Percentiles rank a stretch among this genome's conserved stretches.
Evolutionary conservation across 2,329 filamentous ascomycete genomes (phyloP).

Genomic region (Neospermospora avenae): DNA sequence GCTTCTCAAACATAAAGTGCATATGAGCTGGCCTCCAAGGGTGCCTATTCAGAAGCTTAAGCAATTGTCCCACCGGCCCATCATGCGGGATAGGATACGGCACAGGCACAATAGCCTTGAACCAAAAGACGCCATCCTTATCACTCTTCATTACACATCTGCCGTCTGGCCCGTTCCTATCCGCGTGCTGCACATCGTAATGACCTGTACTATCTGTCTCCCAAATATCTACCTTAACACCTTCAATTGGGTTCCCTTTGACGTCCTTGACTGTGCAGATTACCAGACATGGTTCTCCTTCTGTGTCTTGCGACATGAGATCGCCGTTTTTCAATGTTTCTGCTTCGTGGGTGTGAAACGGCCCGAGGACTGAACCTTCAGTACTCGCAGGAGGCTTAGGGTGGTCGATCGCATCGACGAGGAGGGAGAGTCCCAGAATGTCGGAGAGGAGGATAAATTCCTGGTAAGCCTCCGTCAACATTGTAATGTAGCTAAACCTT

Average conservation of each 20-base stretch:
- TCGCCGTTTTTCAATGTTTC: constrained; percentile 53
- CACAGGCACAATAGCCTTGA: constrained; percentile 79
- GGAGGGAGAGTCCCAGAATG: constrained; percentile 72
- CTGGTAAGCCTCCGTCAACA: constrained; percentile 34
- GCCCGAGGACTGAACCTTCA: constrained; percentile 76
- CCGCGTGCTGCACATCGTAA: constrained; percentile 77
- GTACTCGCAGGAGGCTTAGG: constrained; percentile 69
- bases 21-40: constrained; percentile 74
- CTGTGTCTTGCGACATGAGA: constrained; percentile 63
- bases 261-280: constrained; percentile 70
- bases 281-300: constrained; percentile 67
- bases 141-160: constrained; percentile 69
- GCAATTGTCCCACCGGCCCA: constrained; percentile 73
- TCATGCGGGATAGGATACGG: constrained; percentile 83
- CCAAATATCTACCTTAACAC: constrained; percentile 78
- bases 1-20: constrained; percentile 86
- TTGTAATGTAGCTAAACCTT: background rate
- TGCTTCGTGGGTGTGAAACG: constrained; percentile 81
- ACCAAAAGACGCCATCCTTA: constrained; percentile 74
- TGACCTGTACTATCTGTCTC: constrained; percentile 77
- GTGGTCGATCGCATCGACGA: constrained; percentile 81
- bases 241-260: constrained; percentile 56
- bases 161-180: constrained; percentile 63
- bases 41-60: constrained; percentile 67
- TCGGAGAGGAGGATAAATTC: constrained; percentile 84